These are phyloP conservation scores for Pichia sp. DNA, from an alignment of 1,139 yeast genomes.

Conservation along the genomic window DNA sequence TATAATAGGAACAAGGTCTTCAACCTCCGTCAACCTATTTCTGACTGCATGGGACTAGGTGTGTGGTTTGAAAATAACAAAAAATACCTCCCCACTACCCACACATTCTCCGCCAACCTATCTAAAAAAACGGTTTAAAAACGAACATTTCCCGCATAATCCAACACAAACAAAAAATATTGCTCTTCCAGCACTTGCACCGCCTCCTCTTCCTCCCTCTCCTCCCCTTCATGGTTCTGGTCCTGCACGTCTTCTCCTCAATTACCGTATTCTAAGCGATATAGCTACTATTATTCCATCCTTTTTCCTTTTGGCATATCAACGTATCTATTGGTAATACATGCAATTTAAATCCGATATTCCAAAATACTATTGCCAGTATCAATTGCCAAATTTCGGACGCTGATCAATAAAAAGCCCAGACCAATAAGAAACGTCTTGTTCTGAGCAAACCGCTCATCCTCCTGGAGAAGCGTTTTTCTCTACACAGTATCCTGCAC, in stretches of 20 bases:
- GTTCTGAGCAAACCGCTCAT: not conserved
- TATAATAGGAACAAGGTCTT: conserved; percentile 62
- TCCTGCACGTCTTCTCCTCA: not conserved
- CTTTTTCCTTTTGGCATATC: too few species aligned
- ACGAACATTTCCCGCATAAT: not conserved
- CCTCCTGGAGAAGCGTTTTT: not conserved
- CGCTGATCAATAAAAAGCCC: not conserved
- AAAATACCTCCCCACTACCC: not conserved
- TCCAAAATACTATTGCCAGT: not conserved
- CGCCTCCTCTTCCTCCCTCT: not conserved
- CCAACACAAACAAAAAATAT: not conserved
- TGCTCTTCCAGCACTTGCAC: not conserved
- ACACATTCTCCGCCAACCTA: not conserved
- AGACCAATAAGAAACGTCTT: not conserved
- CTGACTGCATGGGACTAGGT: conserved; percentile 41
- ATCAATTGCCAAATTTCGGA: not conserved
- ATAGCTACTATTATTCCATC: too few species aligned
- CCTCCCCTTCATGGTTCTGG: not conserved
- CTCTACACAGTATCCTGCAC: not conserved
- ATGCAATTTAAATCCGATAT: not conserved
- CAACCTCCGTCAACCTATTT: conserved; percentile 50
- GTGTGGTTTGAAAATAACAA: not conserved
- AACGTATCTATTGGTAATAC: not conserved
- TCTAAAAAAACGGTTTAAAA: not conserved
- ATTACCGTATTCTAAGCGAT: not conserved